phyloP scores from a whole-genome alignment of 2,329 filamentous ascomycete species.

The Xylariaceae sp. region DNA sequence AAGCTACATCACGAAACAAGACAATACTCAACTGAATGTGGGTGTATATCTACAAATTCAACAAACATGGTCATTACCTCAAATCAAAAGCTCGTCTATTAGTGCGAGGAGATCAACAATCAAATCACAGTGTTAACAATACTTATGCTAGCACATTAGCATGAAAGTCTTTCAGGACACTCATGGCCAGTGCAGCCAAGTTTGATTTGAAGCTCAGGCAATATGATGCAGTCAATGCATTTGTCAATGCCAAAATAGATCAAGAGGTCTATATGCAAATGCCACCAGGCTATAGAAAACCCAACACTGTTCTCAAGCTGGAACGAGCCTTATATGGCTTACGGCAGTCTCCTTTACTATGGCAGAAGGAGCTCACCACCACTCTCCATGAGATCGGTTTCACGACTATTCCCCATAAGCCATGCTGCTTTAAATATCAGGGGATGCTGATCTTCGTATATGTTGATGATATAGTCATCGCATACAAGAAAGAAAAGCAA shows the following conservation, averaged over 20 bases:
- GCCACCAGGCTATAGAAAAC: background rate
- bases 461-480: no score
- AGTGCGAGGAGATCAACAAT: conserved; percentile 1
- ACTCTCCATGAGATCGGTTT: no score
- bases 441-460: no score
- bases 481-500: no score
- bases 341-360: no score
- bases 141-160: background rate
- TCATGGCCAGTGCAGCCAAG: background rate
- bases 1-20: background rate
- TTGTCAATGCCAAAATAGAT: background rate
- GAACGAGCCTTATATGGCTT: no score
- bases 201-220: background rate
- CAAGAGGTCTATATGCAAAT: background rate
- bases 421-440: no score
- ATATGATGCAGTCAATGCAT: background rate
- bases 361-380: no score
- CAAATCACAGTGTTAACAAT: background rate
- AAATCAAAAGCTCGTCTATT: conserved; percentile 1
- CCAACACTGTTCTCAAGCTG: background rate
- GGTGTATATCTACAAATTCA: conserved; percentile 6
- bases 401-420: no score
- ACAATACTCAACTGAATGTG: conserved; percentile 1
- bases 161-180: background rate
- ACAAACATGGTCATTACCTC: background rate